Conservation (phyloP, 164 flowering plant genomes). For the Platanus orientalis region DNA sequence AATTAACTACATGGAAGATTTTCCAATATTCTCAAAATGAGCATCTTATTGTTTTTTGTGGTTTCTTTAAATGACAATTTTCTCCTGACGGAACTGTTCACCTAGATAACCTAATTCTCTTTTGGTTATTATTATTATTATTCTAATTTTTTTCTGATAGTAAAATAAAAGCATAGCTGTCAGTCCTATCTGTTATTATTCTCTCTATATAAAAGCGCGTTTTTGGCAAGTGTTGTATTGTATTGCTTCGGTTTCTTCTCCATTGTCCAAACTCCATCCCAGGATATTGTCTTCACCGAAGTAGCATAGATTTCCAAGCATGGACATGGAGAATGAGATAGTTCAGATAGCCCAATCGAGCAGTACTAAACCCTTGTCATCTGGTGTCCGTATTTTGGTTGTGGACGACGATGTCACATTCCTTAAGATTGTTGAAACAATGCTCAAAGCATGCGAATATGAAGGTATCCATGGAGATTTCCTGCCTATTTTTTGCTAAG, state of each 20-base stretch:
- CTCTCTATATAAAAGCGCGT: too few species aligned
- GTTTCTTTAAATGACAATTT: background rate
- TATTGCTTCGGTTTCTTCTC: background rate
- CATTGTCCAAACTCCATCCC: too few species aligned
- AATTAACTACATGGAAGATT: too few species aligned
- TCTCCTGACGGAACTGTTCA: too few species aligned
- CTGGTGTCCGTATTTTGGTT: background rate
- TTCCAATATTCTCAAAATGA: background rate
- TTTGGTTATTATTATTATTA: too few species aligned
- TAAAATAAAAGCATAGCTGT: too few species aligned
- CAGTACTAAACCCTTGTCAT: background rate
- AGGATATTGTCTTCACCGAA: background rate
- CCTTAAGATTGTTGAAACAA: background rate
- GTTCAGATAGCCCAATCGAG: background rate
- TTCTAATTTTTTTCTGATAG: too few species aligned
- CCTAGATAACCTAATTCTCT: too few species aligned
- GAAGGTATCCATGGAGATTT: background rate
- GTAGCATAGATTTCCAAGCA: background rate
- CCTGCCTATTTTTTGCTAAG: background rate
- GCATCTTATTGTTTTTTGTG: background rate
- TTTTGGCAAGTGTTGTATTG: too few species aligned
- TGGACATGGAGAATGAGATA: background rate
- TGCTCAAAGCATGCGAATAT: background rate
- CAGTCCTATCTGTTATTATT: too few species aligned
- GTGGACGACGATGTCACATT: slow-evolving; percentile 2